Base-by-base conservation (phyloP, 345 rosid genomes). In the Arabidopsis arenosa region DNA sequence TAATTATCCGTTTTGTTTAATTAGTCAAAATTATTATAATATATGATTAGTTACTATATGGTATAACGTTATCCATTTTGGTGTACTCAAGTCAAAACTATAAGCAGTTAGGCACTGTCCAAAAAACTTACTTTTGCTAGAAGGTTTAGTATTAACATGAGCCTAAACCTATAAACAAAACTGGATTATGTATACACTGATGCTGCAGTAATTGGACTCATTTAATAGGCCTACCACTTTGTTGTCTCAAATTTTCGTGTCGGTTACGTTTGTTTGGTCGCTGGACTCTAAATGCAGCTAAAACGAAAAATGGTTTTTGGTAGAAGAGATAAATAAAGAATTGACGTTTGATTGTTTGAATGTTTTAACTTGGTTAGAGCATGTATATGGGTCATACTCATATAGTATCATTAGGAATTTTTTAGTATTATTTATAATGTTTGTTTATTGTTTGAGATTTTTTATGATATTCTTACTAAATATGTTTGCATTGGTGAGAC, bases 21-120 rank as follows among this genome's bases (percentile, higher is more conserved):
- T 21, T 21, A 11, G 41, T 66, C 11, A 45, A 12, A 40, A 13
- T 13, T 32, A 63, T 52, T 30, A 52, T 30, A 14, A n/a, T 44
- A 60, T 47, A 28, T 54, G 44, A 15, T 44, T 44, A 44, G 17
- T 44, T 13, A 44, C 14, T 5, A 45, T 14, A 45, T 45, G 2
- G 2, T 60, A 72, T 39, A 61, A 37, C 59, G 55, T 41, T 40
- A 61, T 61, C 51, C 4, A 37, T 61, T 60, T 37, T 72, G 61
- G 30, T 59, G 7, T 44, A 44, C 43, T 32, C 11, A 21, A 59
- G 66, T 47, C 26, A 41, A 10, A 53, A 48, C 23, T 48, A 21
- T 21, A 21, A 1, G 23, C 23, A 21, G 23, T 21, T 21, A 23
- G 33, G 33, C 57, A 53, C 3, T 7, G 49, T 28, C 30, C 2